A percentile compares a stretch with the other conserved stretches of the same genome.
Evolutionary conservation across 345 rosid species (phyloP).

Genomic region (Salix koriyanagi): DNA sequence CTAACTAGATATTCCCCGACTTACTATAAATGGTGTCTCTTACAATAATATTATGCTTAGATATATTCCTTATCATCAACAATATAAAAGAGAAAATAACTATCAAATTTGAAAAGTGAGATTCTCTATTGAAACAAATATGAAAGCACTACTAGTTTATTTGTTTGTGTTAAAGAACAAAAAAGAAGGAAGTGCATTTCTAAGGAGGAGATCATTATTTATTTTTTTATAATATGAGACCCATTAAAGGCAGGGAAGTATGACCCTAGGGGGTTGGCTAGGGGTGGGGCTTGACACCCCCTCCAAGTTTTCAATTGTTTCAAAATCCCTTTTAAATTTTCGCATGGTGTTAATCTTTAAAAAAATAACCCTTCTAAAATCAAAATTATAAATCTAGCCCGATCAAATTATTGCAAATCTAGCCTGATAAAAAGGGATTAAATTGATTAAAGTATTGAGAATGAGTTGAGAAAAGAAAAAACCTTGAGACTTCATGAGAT

Average conservation of each 20-base stretch:
- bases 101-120: not conserved
- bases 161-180: conserved; percentile 12
- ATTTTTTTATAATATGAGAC: not conserved
- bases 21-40: not conserved
- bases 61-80: not conserved
- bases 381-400: too few relatives aligned
- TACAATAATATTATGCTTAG: not conserved
- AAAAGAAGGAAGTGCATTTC: conserved; percentile 37
- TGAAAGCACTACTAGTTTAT: conserved; percentile 16
- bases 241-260: not conserved
- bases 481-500: not conserved
- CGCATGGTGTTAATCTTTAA: too few relatives aligned
- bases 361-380: too few relatives aligned
- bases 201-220: conserved; percentile 29
- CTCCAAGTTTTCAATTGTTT: too few relatives aligned
- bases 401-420: too few relatives aligned
- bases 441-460: not conserved
- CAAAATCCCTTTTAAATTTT: too few relatives aligned
- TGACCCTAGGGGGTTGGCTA: too few relatives aligned
- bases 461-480: not conserved
- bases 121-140: not conserved
- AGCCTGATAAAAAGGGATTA: not conserved
- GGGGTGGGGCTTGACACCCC: too few relatives aligned
- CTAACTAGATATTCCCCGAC: not conserved
- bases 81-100: not conserved